Evolutionary conservation across 108 stramenopile species (phyloP), one percentile per base, ranked within the genome.

Genomic region (Halocafeteria seosinensis): DNA sequence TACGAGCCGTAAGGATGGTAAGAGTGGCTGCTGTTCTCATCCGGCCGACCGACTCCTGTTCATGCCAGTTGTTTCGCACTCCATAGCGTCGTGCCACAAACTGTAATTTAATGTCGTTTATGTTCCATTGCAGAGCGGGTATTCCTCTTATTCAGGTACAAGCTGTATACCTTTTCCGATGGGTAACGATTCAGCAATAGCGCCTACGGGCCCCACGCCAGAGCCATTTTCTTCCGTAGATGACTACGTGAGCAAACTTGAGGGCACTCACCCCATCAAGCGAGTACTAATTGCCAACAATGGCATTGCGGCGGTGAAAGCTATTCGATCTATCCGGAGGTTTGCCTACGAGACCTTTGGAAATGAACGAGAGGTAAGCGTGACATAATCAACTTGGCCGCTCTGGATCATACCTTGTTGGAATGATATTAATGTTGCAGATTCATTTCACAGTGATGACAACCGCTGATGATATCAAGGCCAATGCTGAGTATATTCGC

Each of bases 401-500:
- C 53, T 5, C 53, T 55, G 29, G 53, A 28, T 12, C 42, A 47
- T 47, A 21, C 42, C 17, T 47, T 47, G 17, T 47, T n/a, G 17
- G 42, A 17, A 47, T 47, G 42, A 17, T n/a, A 24, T 38, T 29
- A 6, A 24, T 60, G 37, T 34, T 28, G 57, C 57, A 67, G 66
- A 38, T 67, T 37, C 50, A 78, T 50, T 95, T 99, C 78, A 88
- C 94, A 25, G 92, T 90, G n/a, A 99, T 99, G 98, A 92, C 95
- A 0, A 96, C 94, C 13, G 93, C 97, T 12, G 97, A 99, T 63
- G 97, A 90, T 84, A 63, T 69, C 35, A 25, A 62, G 35, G 92
- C 98, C 60, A 99, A 99, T 70, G 98, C 98, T 31, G 98, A 99
- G 75, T 99, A 95, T 81, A 95, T 99, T 66, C 92, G 98, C 62